Conservation (phyloP, 2,329 filamentous ascomycete species). For the Aspergillus sp. region DNA sequence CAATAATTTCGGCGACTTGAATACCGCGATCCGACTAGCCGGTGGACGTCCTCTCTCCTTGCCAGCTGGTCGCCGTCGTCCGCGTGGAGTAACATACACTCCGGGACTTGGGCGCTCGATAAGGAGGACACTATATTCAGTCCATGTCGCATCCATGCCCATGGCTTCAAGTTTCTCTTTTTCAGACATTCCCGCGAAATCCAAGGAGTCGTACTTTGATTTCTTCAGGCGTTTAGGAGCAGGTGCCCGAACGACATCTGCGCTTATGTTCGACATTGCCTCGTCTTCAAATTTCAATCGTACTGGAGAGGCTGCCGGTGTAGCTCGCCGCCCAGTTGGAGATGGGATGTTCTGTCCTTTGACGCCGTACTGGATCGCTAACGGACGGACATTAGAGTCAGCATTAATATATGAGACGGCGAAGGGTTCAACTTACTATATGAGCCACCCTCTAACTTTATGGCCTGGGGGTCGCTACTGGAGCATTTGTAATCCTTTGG, state of each 20-base stretch:
- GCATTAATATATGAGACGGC: neutral
- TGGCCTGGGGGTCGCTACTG: constrained; percentile 34
- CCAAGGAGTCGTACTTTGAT: constrained; percentile 19
- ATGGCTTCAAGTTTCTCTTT: constrained; percentile 39
- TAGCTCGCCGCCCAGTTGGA: constrained; percentile 15
- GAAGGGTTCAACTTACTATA: constrained; percentile 26
- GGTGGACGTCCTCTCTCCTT: constrained; percentile 39
- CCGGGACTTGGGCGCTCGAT: constrained; percentile 40
- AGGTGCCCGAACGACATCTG: neutral
- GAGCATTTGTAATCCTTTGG: constrained; percentile 36
- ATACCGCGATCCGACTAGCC: constrained; percentile 40
- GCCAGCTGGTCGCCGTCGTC: constrained; percentile 38
- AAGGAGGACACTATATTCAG: constrained; percentile 38
- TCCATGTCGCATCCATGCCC: constrained; percentile 43
- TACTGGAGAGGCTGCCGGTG: constrained; percentile 12
- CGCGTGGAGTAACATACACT: constrained; percentile 42
- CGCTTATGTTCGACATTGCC: constrained; percentile 6
- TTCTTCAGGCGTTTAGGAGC: constrained; percentile 10
- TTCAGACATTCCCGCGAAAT: constrained; percentile 33
- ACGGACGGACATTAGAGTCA: neutral
- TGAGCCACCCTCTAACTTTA: constrained; percentile 28
- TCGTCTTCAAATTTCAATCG: constrained; percentile 14
- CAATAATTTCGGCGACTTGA: constrained; percentile 35
- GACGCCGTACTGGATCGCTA: constrained; percentile 10
- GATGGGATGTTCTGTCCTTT: constrained; percentile 5